Conservation (phyloP, 2,329 filamentous ascomycete genomes). For the Fusarium robinianum region DNA sequence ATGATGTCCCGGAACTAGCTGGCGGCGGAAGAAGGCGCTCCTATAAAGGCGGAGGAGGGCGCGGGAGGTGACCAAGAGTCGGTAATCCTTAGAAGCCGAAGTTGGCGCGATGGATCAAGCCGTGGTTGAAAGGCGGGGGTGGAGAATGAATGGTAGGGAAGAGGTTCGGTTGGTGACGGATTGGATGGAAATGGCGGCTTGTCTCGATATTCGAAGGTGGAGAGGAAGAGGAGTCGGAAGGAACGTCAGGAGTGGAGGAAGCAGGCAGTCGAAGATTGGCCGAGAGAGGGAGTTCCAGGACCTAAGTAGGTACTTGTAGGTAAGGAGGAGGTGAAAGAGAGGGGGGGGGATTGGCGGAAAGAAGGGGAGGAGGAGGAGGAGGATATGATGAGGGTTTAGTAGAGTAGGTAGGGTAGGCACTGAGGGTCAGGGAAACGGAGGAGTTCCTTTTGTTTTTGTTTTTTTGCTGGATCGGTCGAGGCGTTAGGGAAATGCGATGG, state of each 20-base stretch:
- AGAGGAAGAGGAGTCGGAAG: conserved; percentile 7
- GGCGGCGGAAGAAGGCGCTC: conserved; percentile 13
- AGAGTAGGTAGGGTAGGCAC: too few relatives aligned
- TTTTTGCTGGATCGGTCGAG: too few relatives aligned
- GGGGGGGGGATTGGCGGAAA: conserved; percentile 5
- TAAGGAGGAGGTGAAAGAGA: conserved; percentile 1
- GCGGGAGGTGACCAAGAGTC: conserved; percentile 1
- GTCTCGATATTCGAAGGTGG: conserved; percentile 17
- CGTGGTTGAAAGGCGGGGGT: conserved; percentile 22
- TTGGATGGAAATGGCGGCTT: conserved; percentile 21
- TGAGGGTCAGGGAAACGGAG: too few relatives aligned
- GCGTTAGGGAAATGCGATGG: conserved; percentile 8
- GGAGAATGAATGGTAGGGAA: conserved; percentile 16
- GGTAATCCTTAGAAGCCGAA: conserved; percentile 16
- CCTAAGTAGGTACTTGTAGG: not conserved
- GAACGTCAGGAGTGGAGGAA: not conserved
- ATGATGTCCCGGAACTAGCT: not conserved
- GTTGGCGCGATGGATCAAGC: conserved; percentile 10
- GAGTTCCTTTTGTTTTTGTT: too few relatives aligned
- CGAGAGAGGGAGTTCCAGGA: not conserved
- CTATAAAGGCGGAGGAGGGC: not conserved
- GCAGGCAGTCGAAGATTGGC: not conserved
- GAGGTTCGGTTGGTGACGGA: too few relatives aligned
- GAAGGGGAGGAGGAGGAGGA: not conserved
- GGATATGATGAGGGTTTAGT: not conserved